Base-by-base conservation (phyloP, 2,329 filamentous ascomycete genomes). In the Fusarium lyarnte region DNA sequence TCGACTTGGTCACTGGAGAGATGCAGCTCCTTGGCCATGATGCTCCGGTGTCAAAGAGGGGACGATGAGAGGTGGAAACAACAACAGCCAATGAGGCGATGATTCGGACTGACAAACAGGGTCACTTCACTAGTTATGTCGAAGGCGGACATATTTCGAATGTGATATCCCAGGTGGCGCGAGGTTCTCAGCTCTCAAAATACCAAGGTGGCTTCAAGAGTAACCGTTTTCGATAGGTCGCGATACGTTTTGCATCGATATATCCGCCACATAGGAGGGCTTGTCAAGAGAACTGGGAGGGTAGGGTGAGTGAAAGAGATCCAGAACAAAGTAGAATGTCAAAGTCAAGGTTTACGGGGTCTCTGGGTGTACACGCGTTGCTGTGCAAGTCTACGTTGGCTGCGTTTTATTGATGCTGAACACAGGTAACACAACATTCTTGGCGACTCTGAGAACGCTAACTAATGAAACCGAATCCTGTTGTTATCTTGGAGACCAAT, bases 1-100 rank as follows among this genome's bases (percentile, higher is more conserved):
- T 42, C 5, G 39, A 5, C 5, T 6, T 2, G 8, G 2, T 23
- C 14, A 9, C n/a, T 42, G 0, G 14, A 7, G n/a, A 42, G n/a
- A 42, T 16, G 13, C 5, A 16, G 14, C 5, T 42, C 21, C 0
- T 42, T 13, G 2, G 39, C 1, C 39, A 42, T 23, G n/a, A 1
- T 23, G 39, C 13, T 42, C 3, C 1, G 14, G n/a, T 9, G 8
- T 16, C 39, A 42, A 42, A 10, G 39, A 42, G 39, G 39, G n/a
- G 39, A 13, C 8, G n/a, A 42, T 6, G 39, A 16, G 39, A n/a
- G 21, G 39, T 2, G 39, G 39, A 16, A 41, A 23, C 39, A 21
- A 10, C 39, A 6, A 41, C 16, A 41, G 39, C 39, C 39, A 41
- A 41, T 41, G 39, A 41, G 39, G 21, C 8, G 21, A 23, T 41